Base-by-base conservation (phyloP, 345 rosid genomes). In the Excoecaria agallocha region DNA sequence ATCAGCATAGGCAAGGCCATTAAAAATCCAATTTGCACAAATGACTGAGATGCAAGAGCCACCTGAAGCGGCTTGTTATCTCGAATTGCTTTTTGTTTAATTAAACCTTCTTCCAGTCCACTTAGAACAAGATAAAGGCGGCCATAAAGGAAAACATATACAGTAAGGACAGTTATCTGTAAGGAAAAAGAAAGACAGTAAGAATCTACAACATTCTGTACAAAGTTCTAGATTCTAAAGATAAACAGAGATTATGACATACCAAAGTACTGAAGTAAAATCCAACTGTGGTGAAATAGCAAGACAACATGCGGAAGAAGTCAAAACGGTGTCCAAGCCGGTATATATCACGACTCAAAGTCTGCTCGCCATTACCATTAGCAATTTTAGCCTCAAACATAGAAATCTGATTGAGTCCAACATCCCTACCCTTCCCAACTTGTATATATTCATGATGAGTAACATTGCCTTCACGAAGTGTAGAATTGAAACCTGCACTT, bases 381-480 rank as follows among this genome's bases (percentile, higher is more conserved):
- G 99, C 99, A 78, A 96, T 90, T 79, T 96, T 93, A 71, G 99
- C 98, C 86, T 96, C 98, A 69, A 96, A 96, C 97, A 93, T 88
- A n/a, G 99, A 96, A 75, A 96, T 96, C 83, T 96, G 98, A 77
- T 96, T 96, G 55, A 96, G 91, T n/a, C 99, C 98, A 78, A 96
- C 99, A 83, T 93, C 98, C 80, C 99, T 91, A 49, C 98, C 99
- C 83, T 96, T 96, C 61, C 99, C 99, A 58, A 96, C 99, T 88
- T 96, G 99, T 82, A 92, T 93, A 81, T 96, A 96, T 64, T 96
- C 99, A 64, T 96, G 99, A 87, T 96, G 99, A 43, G 99, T 96
- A 63, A 96, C 97, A 87, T 96, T 96, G 76, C 99, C 99, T 88
- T 93, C 95, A 51, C 99, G 99, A 52, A 96, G 99, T 11, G 99